A percentile compares a stretch with the other conserved stretches of the same genome.
phyloP scores from a whole-genome alignment of 202 grass and related monocot species.

The Sporobolus alterniflorus region DNA sequence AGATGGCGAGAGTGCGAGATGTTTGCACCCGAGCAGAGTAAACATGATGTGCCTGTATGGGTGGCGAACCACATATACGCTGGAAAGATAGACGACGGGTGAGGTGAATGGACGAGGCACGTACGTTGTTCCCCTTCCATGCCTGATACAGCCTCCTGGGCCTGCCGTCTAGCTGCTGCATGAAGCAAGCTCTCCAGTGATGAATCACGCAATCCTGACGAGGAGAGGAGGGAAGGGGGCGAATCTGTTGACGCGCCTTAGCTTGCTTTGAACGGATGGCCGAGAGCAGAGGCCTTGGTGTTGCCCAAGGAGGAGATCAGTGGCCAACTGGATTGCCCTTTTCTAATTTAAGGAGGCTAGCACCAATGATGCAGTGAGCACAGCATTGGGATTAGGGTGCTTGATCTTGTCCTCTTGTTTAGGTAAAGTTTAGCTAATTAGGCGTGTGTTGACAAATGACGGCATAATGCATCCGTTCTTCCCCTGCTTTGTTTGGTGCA shows the following conservation, averaged over 20 bases:
- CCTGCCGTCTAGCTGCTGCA: constrained; percentile 2
- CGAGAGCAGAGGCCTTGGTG: constrained; percentile 25
- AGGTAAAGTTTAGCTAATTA: not conserved
- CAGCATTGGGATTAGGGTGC: not conserved
- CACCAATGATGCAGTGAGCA: not conserved
- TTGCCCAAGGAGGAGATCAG: constrained; percentile 8
- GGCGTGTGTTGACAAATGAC: constrained; percentile 42
- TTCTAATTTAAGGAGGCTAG: constrained; percentile 26
- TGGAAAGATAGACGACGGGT: not conserved
- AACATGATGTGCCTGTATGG: not conserved
- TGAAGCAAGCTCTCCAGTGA: not conserved
- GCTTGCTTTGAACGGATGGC: constrained; percentile 7
- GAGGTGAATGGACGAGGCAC: not conserved
- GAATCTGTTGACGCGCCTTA: not conserved
- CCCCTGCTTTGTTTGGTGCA: not conserved
- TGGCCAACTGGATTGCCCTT: not conserved
- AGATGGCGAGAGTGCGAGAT: not conserved
- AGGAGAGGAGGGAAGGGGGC: not conserved
- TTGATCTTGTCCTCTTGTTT: constrained; percentile 6
- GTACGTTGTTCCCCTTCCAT: constrained; percentile 79
- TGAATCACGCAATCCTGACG: not conserved
- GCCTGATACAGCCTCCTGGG: constrained; percentile 53
- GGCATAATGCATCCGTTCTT: not conserved
- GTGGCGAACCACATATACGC: not conserved
- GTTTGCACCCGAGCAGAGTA: not conserved